phyloP scores from a whole-genome alignment of 1,284 basidiomycete genomes.

The Microbotryomycetes sp. region DNA sequence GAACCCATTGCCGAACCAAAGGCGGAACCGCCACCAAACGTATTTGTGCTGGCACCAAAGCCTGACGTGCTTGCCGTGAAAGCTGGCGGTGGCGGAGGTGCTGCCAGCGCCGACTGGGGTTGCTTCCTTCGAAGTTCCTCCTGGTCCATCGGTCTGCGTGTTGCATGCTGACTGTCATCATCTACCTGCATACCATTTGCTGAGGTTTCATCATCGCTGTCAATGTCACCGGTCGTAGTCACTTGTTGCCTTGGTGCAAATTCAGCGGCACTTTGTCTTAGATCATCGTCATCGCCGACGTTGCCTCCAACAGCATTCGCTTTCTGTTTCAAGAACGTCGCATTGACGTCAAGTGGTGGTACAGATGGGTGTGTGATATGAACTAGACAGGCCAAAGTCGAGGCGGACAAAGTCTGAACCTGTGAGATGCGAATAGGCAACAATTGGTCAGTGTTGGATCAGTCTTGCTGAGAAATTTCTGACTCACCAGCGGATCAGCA shows the following conservation, averaged over 20 bases:
- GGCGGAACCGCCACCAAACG: too few relatives aligned
- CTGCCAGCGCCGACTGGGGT: too few relatives aligned
- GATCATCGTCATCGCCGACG: neutral
- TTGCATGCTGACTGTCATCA: too few relatives aligned
- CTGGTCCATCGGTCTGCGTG: too few relatives aligned
- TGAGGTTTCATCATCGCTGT: conserved; percentile 24
- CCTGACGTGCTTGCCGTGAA: too few relatives aligned
- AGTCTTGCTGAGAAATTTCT: neutral
- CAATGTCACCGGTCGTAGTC: neutral
- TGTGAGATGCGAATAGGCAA: neutral
- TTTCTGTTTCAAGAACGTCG: neutral
- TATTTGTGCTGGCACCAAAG: too few relatives aligned
- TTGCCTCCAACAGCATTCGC: conserved; percentile 5
- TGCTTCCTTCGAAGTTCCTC: too few relatives aligned
- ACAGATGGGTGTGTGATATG: conserved; percentile 9
- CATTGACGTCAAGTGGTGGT: conserved; percentile 16
- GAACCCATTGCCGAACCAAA: too few relatives aligned
- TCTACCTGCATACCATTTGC: too few relatives aligned
- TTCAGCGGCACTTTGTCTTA: neutral
- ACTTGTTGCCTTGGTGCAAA: neutral
- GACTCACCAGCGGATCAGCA: conserved; percentile 5
- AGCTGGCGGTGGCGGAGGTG: too few relatives aligned
- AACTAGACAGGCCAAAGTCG: neutral
- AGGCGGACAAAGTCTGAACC: neutral
- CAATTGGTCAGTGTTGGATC: neutral